Base-by-base conservation (phyloP, 1,284 basidiomycete species). In the Rhodotorula sp. region DNA sequence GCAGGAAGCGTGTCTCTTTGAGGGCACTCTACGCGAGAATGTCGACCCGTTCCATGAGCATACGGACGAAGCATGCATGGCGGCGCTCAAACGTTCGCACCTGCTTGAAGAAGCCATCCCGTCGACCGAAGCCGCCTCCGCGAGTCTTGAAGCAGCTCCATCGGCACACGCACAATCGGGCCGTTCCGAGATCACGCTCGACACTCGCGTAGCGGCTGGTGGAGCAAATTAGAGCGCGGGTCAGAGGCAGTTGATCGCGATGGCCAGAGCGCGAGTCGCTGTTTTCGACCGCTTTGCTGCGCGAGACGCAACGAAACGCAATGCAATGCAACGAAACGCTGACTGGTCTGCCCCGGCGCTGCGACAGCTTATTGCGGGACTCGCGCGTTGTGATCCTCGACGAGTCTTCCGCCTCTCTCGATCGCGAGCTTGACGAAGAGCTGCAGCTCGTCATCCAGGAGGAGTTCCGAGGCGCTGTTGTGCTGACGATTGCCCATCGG, bases 21-120 rank as follows among this genome's bases (percentile, higher is more conserved):
- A 89, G 0, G 92, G 92, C 0, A 92, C 90, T 0, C 82, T 95
- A 15, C 84, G 91, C 26, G 89, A 92, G 23, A 95, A 94, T 74
- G 80, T 95, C 6, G 93, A 96, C 82, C 93, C 91, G 0, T 93
- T 94, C 82, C 81, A 84, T 62, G 92, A 96, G 76, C 89, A 94
- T 49, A 10, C 34, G 62, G 73, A 76, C 58, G 62, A 57, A 2
- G 72, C 70, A 1, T 74, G 70, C 43, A 18, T 60, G 12, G 26
- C 20, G 1, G 70, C 65, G 1, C 54, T 76, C 2, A n/a, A 48
- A 16, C 61, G 89, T 21, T 87, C 90, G 10, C 85, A 90, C 16
- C 69, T 80, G 6, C 57, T 72, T n/a, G 64, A 46, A 26, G 54
- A 29, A 21, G 26, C 39, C 12, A 12, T 43, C 39, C 39, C 39